These are phyloP conservation scores for Tilletia indica DNA, from an alignment of 1,284 basidiomycete genomes.

Conservation along the genomic window DNA sequence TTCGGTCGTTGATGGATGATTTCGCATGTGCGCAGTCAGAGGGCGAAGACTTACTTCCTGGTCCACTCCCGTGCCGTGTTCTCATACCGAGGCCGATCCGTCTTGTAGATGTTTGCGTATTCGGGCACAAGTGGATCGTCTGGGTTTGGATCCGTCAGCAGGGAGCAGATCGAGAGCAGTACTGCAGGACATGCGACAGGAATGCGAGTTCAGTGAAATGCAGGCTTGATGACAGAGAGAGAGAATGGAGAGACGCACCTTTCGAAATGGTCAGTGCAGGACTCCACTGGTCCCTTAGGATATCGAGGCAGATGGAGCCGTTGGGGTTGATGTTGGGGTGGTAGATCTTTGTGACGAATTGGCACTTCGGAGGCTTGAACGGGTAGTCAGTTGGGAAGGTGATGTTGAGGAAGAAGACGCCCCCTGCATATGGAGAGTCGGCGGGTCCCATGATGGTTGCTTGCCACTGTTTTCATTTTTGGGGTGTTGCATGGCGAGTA, in stretches of 20 bases:
- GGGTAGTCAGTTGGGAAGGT: conserved; percentile 64
- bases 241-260: conserved; percentile 62
- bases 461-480: conserved; percentile 44
- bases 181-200: conserved; percentile 23
- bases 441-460: conserved; percentile 62
- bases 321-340: conserved; percentile 97
- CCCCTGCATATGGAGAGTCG: conserved; percentile 91
- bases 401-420: conserved; percentile 90
- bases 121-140: conserved; percentile 56
- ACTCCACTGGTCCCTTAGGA: conserved; percentile 74
- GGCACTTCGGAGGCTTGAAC: conserved; percentile 85
- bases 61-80: conserved; percentile 56
- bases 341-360: conserved; percentile 90
- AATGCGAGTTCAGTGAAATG: background rate
- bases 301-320: conserved; percentile 97
- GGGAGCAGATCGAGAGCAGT: conserved; percentile 54
- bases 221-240: background rate
- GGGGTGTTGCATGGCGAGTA: background rate
- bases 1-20: background rate
- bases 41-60: conserved; percentile 43
- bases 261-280: conserved; percentile 98
- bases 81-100: conserved; percentile 53
- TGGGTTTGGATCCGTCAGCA: conserved; percentile 56
- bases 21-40: background rate
- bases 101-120: conserved; percentile 56